Evolutionary conservation across 257 asterid species (phyloP).

Genomic region (Solanum piurae): DNA sequence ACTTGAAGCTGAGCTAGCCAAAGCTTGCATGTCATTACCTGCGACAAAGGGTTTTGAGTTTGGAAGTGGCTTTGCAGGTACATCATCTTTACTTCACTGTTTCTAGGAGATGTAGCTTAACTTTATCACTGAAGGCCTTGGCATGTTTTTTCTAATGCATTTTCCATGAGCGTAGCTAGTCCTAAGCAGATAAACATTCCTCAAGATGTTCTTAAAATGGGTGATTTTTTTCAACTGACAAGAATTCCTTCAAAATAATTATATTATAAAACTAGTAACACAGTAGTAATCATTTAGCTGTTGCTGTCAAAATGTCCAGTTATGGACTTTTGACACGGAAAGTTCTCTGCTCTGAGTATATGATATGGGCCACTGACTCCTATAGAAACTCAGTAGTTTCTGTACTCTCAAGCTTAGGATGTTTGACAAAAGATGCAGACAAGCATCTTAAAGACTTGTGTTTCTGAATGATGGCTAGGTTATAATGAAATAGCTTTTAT

Average conservation of each 20-base stretch:
- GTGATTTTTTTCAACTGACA: not conserved
- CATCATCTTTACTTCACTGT: not conserved
- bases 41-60: conserved; percentile 97
- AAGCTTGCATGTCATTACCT: conserved; percentile 86
- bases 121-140: not conserved
- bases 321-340: not conserved
- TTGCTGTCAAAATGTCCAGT: not conserved
- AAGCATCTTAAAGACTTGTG: not conserved
- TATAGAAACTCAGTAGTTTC: not conserved
- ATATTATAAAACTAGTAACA: not conserved
- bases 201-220: not conserved
- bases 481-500: not conserved
- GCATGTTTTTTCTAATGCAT: not conserved
- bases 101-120: conserved; percentile 1
- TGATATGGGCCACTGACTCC: not conserved
- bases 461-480: not conserved
- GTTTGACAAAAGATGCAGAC: not conserved
- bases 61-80: conserved; percentile 96
- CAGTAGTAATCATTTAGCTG: not conserved
- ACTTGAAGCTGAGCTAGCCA: conserved; percentile 96
- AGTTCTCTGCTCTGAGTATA: not conserved
- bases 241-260: not conserved
- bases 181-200: not conserved
- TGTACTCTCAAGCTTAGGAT: not conserved
- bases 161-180: not conserved